Evolutionary conservation across 768 basidiomycete species (phyloP).

Genomic region (Scleroderma citrinum): DNA sequence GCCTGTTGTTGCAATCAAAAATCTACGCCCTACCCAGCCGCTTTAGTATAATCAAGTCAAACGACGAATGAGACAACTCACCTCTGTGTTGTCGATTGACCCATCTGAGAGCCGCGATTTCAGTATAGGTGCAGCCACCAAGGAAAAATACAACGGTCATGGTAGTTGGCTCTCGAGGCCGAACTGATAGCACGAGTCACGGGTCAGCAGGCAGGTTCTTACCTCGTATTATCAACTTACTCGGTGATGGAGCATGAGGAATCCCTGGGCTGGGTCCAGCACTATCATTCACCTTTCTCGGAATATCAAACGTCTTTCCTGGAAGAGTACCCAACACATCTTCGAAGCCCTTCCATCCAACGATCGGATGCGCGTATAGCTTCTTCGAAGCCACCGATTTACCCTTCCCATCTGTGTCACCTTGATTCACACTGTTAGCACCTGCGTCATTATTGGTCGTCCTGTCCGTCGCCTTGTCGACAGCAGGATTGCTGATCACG

Average conservation of each 20-base stretch:
- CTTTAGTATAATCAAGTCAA: conserved; percentile 7
- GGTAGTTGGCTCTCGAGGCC: conserved; percentile 53
- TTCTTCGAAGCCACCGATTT: conserved; percentile 39
- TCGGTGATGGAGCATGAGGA: conserved; percentile 24
- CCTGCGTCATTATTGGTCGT: neutral
- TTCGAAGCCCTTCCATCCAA: conserved; percentile 97
- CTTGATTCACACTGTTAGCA: conserved; percentile 42
- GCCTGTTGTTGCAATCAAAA: conserved; percentile 87
- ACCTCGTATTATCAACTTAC: conserved; percentile 25
- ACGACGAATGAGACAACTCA: conserved; percentile 17
- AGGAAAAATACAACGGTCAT: conserved; percentile 95
- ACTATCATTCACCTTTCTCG: conserved; percentile 37
- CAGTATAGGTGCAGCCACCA: conserved; percentile 95
- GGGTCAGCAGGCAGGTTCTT: neutral
- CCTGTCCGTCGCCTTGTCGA: neutral
- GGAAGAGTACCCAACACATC: conserved; percentile 79
- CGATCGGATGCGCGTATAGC: conserved; percentile 83
- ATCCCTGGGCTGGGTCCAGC: conserved; percentile 23
- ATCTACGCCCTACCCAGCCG: conserved; percentile 60
- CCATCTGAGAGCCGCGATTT: conserved; percentile 94
- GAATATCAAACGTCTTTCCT: conserved; percentile 80
- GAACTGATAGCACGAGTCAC: conserved; percentile 32
- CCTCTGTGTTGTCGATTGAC: conserved; percentile 82
- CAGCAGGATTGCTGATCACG: conserved; percentile 73
- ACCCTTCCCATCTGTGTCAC: conserved; percentile 34